phyloP scores from a whole-genome alignment of 805 yeast genomes.

The Saccharomycopsis amapae region DNA sequence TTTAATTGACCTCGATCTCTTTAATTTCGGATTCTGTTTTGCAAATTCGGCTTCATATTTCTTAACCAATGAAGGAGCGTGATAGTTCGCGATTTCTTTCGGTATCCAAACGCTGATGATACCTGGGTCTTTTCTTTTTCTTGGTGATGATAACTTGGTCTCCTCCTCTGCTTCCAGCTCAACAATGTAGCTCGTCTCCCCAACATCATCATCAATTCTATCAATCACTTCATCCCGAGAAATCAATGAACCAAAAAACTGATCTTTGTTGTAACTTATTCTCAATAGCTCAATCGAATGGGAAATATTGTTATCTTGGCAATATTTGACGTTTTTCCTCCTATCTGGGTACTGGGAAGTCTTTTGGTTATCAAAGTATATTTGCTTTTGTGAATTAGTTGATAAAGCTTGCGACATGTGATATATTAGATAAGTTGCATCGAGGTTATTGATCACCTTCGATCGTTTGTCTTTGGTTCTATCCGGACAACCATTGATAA shows the following conservation, averaged over 20 bases:
- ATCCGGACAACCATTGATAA: neutral
- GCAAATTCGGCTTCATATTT: neutral
- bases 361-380: conserved; percentile 8
- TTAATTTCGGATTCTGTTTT: neutral
- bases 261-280: conserved; percentile 7
- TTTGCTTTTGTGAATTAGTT: neutral
- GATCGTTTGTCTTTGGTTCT: neutral
- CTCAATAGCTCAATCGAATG: conserved; percentile 3
- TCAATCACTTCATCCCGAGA: neutral
- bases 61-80: conserved; percentile 11
- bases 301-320: neutral
- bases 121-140: neutral
- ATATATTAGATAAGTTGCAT: neutral
- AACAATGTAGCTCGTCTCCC: neutral
- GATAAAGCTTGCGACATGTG: neutral
- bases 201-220: neutral
- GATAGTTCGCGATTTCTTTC: conserved; percentile 6
- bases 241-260: conserved; percentile 9
- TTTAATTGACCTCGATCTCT: neutral
- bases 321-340: conserved; percentile 1
- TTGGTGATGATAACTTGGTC: neutral
- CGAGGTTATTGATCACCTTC: neutral
- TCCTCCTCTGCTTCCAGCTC: neutral
- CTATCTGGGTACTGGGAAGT: conserved; percentile 4
- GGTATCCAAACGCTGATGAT: conserved; percentile 13